Evolutionary conservation across 2,329 filamentous ascomycete genomes (phyloP).

Genomic region (Exophiala sideris): DNA sequence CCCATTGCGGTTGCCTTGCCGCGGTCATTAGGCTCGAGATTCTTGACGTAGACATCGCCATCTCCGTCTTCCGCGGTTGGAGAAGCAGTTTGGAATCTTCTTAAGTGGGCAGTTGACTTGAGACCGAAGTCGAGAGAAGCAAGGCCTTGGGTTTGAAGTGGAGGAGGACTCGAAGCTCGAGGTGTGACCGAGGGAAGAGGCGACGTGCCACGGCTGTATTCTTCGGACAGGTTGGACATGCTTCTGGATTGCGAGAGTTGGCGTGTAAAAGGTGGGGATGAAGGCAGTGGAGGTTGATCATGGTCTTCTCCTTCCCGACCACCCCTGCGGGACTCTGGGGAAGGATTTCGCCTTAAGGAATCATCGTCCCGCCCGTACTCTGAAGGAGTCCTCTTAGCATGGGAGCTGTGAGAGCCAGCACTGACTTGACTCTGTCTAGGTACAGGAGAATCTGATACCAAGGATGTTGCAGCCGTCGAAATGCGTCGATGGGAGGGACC

Average conservation of each 20-base stretch:
- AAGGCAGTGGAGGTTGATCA: slow-evolving; percentile 21
- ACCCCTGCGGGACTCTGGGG: slow-evolving; percentile 19
- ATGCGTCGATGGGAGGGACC: slow-evolving; percentile 65
- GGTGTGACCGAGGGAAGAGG: slow-evolving; percentile 31
- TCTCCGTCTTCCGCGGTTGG: slow-evolving; percentile 55
- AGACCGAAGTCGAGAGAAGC: slow-evolving; percentile 26
- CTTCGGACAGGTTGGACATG: slow-evolving; percentile 63
- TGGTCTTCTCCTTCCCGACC: slow-evolving; percentile 6
- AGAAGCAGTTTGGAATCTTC: slow-evolving; percentile 25
- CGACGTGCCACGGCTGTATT: slow-evolving; percentile 37
- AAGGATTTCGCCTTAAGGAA: slow-evolving; percentile 15
- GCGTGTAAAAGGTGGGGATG: slow-evolving; percentile 20
- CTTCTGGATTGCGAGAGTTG: slow-evolving; percentile 48
- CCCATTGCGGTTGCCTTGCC: slow-evolving; percentile 77
- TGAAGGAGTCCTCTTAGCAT: slow-evolving; percentile 6
- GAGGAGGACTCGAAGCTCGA: slow-evolving; percentile 42
- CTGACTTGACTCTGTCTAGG: slow-evolving; percentile 29
- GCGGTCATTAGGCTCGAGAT: slow-evolving; percentile 70
- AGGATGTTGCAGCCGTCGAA: slow-evolving; percentile 84
- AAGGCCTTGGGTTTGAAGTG: slow-evolving; percentile 33
- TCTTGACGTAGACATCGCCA: slow-evolving; percentile 55
- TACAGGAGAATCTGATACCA: slow-evolving; percentile 65
- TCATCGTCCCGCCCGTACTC: slow-evolving; percentile 19
- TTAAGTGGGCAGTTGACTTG: slow-evolving; percentile 9
- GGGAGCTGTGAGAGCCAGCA: slow-evolving; percentile 16